Percentiles rank a stretch among this genome's conserved stretches.
These are phyloP conservation scores for Mucor piriformis DNA, from an alignment of 371 early-diverging fungal species.

Conservation along the genomic window DNA sequence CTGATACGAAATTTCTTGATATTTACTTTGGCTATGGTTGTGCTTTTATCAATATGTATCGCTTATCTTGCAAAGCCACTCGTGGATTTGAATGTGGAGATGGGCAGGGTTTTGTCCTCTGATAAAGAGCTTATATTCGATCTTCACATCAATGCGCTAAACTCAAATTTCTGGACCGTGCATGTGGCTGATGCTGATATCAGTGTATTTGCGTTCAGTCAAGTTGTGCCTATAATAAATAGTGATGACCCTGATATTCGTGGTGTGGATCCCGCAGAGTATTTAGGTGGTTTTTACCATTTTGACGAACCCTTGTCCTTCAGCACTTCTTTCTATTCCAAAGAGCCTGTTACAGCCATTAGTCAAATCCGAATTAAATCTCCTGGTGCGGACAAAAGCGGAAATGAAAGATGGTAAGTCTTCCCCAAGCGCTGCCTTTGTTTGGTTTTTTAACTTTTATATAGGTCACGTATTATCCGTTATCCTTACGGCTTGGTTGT, in stretches of 20 bases:
- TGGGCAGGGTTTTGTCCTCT: slow-evolving; percentile 65
- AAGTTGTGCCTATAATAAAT: slow-evolving; percentile 38
- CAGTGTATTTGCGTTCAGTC: slow-evolving; percentile 66
- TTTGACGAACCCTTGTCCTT: slow-evolving; percentile 60
- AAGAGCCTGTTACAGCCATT: slow-evolving; percentile 25
- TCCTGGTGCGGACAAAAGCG: slow-evolving; percentile 63
- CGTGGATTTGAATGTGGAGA: slow-evolving; percentile 48
- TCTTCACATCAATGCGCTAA: slow-evolving; percentile 57
- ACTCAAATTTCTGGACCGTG: slow-evolving; percentile 64
- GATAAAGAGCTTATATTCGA: slow-evolving; percentile 73
- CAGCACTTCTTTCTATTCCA: slow-evolving; percentile 22
- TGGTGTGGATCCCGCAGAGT: slow-evolving; percentile 58
- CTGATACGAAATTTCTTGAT: not conserved
- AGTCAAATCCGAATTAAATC: slow-evolving; percentile 66
- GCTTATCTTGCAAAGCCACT: slow-evolving; percentile 47
- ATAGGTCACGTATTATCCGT: slow-evolving; percentile 53
- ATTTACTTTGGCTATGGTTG: not conserved
- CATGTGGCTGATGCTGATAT: slow-evolving; percentile 62
- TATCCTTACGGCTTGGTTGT: slow-evolving; percentile 68
- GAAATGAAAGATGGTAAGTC: slow-evolving; percentile 50
- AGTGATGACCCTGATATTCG: not conserved
- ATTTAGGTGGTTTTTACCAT: slow-evolving; percentile 58
- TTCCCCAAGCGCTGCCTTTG: not conserved
- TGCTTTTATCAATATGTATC: not conserved
- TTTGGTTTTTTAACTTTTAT: not conserved